Base-by-base conservation (phyloP, 306 rosid species). In the Sophora flavescens region DNA sequence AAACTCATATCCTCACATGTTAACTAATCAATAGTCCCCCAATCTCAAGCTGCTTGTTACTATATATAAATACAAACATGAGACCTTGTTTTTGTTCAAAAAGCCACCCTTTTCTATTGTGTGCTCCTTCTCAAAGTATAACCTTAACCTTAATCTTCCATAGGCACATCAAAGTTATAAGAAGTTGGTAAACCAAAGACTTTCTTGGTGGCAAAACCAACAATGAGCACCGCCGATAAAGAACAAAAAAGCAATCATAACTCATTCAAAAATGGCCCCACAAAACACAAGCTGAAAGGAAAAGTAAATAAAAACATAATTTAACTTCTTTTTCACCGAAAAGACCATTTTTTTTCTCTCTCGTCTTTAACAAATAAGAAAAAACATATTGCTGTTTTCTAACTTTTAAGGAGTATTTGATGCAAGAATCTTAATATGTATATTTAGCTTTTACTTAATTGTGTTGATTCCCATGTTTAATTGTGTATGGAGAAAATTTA, bases 161-260 rank as follows among this genome's bases (percentile, higher is more conserved):
- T 45, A 13, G 52, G 22, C 47, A 72, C 9, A 44, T 69, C 69
- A 26, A 0, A 69, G 18, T 51, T 30, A 3, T 28, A n/a, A 53
- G 74, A 72, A 64, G 74, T 80, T 80, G 74, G 78, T 79, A 64
- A 72, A 63, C 15, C 62, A 74, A 72, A 72, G 79, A 72, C 79
- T 68, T 72, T 72, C 57, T 70, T 80, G 45, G 83, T 53, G 64
- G 68, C 63, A 9, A 72, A 56, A 22, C 74, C 79, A 56, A 35
- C 83, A 56, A 50, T n/a, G 35, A 44, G 47, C 56, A 64, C 79
- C 84, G 51, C 75, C 70, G 45, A 72, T 80, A 73, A 13, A 44
- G 36, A 44, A 45, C 51, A 13, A 72, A 13, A 44, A 26, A 44
- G 35, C 51, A 13, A 72, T 64, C 69, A 71, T 63, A 41, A 12